phyloP scores from a whole-genome alignment of 23 red algal species.

The Gracilaria domingensis region DNA sequence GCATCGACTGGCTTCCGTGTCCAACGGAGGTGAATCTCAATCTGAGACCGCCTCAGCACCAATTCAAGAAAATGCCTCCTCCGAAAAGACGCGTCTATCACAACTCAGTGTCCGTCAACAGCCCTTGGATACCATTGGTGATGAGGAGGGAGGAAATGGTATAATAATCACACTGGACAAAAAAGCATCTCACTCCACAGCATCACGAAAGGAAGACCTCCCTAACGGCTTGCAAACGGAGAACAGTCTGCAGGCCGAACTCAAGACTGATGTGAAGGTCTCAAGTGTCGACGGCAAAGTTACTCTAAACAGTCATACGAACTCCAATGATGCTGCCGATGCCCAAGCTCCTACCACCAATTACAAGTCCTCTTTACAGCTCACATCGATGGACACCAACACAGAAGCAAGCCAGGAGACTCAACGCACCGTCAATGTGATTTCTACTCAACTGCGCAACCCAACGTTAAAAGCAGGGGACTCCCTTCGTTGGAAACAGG shows the following conservation, averaged over 20 bases:
- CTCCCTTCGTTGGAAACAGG: conserved; percentile 3
- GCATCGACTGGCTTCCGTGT: conserved; percentile 9
- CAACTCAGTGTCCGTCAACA: conserved; percentile 6
- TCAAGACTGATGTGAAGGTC: conserved; percentile 22
- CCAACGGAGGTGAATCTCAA: neutral
- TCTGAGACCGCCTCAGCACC: neutral
- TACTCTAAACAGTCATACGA: conserved; percentile 13
- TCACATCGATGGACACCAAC: neutral
- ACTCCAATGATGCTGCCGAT: neutral
- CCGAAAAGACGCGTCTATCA: conserved; percentile 7
- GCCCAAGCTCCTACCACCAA: neutral
- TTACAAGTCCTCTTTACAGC: neutral
- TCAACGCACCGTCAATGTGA: conserved; percentile 5
- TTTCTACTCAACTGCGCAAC: neutral
- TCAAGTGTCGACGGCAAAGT: conserved; percentile 10
- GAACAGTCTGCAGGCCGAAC: neutral
- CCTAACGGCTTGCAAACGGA: neutral
- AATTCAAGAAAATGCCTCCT: neutral
- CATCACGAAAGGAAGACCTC: conserved; percentile 2
- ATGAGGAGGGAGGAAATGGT: conserved; percentile 32
- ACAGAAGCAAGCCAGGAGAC: conserved; percentile 17
- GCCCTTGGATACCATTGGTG: conserved; percentile 29
- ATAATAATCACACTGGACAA: conserved; percentile 30
- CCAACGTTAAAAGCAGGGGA: neutral
- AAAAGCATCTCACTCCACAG: conserved; percentile 7